Conservation (phyloP, 169 alveolate species). For the Perkinsus olseni region DNA sequence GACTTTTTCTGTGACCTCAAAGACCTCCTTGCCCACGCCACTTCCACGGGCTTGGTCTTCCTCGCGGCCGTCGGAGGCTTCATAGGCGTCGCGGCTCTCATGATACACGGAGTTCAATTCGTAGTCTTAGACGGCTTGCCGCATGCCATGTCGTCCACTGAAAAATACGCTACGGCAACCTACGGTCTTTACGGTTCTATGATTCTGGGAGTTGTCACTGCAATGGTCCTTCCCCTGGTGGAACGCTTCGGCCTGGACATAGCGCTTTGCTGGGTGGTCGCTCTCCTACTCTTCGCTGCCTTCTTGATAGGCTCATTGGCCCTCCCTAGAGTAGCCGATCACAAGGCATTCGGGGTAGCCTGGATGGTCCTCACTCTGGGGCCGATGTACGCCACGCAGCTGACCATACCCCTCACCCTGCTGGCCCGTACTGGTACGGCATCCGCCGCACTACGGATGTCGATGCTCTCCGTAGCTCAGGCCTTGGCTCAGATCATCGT, state of each 20-base stretch:
- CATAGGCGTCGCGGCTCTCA: neutral
- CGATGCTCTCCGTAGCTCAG: neutral
- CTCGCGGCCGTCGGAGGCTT: neutral
- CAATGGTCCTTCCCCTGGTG: neutral
- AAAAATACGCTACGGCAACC: neutral
- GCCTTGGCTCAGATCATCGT: neutral
- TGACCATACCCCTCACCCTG: neutral
- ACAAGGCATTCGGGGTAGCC: neutral
- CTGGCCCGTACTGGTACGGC: neutral
- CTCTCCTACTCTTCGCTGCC: neutral
- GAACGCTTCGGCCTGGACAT: neutral
- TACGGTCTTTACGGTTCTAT: neutral
- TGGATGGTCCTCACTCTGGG: neutral
- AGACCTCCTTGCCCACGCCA: neutral
- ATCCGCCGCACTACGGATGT: neutral
- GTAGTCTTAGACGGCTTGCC: neutral
- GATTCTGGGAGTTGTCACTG: neutral
- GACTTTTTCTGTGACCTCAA: neutral
- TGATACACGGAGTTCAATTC: neutral
- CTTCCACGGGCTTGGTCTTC: neutral
- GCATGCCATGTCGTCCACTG: neutral
- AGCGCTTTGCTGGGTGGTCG: neutral
- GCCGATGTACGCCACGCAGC: neutral
- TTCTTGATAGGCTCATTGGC: neutral
- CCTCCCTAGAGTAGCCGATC: neutral